phyloP scores from a whole-genome alignment of 2,329 filamentous ascomycete species.

The Samsoniella hepiali region DNA sequence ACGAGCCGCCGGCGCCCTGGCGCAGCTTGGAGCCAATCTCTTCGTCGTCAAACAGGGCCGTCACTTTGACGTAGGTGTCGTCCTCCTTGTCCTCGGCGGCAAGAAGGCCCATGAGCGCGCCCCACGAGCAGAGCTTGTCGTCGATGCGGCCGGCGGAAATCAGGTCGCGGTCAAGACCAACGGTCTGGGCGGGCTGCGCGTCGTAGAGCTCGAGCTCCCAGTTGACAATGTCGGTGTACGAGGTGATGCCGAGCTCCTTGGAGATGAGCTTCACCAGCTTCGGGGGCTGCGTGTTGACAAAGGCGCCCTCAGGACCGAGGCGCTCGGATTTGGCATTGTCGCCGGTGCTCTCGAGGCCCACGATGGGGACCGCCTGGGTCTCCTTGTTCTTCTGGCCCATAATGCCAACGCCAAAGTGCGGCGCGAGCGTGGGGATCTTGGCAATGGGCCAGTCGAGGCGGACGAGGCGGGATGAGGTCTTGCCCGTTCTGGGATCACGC shows the following conservation, averaged over 20 bases:
- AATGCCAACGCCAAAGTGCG: slow-evolving; percentile 83
- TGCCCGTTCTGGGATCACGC: slow-evolving; percentile 66
- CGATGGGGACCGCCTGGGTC: slow-evolving; percentile 90
- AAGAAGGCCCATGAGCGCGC: slow-evolving; percentile 79
- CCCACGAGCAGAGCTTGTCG: slow-evolving; percentile 96
- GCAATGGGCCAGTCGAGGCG: slow-evolving; percentile 95
- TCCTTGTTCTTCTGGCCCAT: slow-evolving; percentile 71
- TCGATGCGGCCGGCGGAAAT: slow-evolving; percentile 95
- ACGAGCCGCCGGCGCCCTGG: slow-evolving; percentile 87
- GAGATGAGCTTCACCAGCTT: slow-evolving; percentile 81
- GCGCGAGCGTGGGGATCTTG: slow-evolving; percentile 84
- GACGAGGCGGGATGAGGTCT: slow-evolving; percentile 77
- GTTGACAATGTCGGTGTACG: slow-evolving; percentile 75
- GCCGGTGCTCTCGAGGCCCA: slow-evolving; percentile 77
- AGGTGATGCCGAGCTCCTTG: slow-evolving; percentile 67
- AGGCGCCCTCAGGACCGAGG: slow-evolving; percentile 65
- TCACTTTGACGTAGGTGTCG: slow-evolving; percentile 76
- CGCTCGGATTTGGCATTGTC: slow-evolving; percentile 35
- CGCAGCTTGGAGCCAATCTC: slow-evolving; percentile 90
- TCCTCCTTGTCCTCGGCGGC: slow-evolving; percentile 56
- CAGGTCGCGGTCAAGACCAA: slow-evolving; percentile 86
- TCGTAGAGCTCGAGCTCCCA: slow-evolving; percentile 98
- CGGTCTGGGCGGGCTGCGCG: slow-evolving; percentile 76
- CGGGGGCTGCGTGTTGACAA: slow-evolving; percentile 79
- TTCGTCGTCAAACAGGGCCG: slow-evolving; percentile 95